Conservation (phyloP, 2,329 filamentous ascomycete species). For the Sclerotinia trifoliorum region DNA sequence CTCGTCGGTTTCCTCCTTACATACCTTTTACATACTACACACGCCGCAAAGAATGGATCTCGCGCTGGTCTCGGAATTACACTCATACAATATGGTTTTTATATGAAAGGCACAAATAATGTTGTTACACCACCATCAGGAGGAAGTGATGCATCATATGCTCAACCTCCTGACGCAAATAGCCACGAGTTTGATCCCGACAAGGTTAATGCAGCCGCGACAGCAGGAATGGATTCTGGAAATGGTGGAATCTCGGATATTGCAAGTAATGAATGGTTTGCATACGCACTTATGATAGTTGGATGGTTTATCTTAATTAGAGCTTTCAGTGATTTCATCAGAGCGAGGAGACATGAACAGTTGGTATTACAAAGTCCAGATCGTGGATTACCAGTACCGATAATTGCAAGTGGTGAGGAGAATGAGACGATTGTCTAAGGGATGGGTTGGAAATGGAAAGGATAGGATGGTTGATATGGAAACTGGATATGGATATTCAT, state of each 20-base stretch:
- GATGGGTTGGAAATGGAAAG: neutral
- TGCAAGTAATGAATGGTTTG: conserved; percentile 79
- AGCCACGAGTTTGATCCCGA: conserved; percentile 82
- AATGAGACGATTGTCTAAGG: conserved; percentile 71
- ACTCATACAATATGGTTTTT: conserved; percentile 94
- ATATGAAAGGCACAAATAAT: conserved; percentile 70
- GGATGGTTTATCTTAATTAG: conserved; percentile 98
- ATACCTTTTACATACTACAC: conserved; percentile 95
- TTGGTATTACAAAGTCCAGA: conserved; percentile 91
- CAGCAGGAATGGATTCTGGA: conserved; percentile 41
- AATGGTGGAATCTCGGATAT: conserved; percentile 55
- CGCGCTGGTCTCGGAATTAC: conserved; percentile 92
- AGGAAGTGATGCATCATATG: conserved; percentile 55
- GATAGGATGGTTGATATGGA: conserved; percentile 6
- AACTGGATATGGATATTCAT: conserved; percentile 14
- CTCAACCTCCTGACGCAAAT: conserved; percentile 81
- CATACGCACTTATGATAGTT: conserved; percentile 91
- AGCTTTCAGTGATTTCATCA: conserved; percentile 86
- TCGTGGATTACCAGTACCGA: conserved; percentile 75
- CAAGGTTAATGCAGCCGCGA: conserved; percentile 53
- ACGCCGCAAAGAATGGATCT: conserved; percentile 96
- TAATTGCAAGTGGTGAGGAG: conserved; percentile 83
- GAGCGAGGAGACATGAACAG: conserved; percentile 86
- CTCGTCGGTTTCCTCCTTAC: conserved; percentile 96
- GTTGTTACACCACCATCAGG: conserved; percentile 43